Conservation (phyloP, 345 rosid genomes). For the Salix koriyanagi region DNA sequence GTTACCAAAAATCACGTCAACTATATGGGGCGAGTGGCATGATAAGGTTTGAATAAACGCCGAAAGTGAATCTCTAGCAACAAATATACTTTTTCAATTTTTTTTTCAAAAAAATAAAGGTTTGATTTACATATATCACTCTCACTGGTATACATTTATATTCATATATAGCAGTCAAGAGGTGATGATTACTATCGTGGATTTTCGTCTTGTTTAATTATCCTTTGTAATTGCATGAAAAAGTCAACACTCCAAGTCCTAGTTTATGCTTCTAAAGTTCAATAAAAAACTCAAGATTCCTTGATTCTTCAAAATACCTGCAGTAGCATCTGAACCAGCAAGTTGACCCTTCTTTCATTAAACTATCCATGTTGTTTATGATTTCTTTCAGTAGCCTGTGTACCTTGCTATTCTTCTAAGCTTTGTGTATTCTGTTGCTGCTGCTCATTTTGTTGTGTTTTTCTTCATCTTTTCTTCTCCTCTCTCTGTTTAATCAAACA, state of each 20-base stretch:
- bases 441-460: neutral
- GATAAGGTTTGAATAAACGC: too few relatives aligned
- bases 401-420: neutral
- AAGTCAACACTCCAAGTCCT: neutral
- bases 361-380: neutral
- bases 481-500: neutral
- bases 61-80: too few relatives aligned
- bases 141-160: too few relatives aligned
- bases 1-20: too few relatives aligned
- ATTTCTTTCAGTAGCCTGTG: neutral
- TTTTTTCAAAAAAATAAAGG: too few relatives aligned
- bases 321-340: neutral
- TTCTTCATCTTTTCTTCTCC: neutral
- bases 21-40: too few relatives aligned
- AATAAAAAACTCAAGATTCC: neutral
- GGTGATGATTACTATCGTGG: too few relatives aligned
- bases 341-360: neutral
- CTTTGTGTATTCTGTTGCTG: neutral
- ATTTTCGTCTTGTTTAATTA: too few relatives aligned
- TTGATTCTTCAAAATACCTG: neutral
- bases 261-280: neutral
- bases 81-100: too few relatives aligned
- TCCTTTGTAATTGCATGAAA: neutral
- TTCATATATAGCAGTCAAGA: too few relatives aligned
- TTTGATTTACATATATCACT: too few relatives aligned